A percentile compares a stretch with the other conserved stretches of the same genome.
phyloP scores from a whole-genome alignment of 306 rosid species.

The Dryas alaskensis region DNA sequence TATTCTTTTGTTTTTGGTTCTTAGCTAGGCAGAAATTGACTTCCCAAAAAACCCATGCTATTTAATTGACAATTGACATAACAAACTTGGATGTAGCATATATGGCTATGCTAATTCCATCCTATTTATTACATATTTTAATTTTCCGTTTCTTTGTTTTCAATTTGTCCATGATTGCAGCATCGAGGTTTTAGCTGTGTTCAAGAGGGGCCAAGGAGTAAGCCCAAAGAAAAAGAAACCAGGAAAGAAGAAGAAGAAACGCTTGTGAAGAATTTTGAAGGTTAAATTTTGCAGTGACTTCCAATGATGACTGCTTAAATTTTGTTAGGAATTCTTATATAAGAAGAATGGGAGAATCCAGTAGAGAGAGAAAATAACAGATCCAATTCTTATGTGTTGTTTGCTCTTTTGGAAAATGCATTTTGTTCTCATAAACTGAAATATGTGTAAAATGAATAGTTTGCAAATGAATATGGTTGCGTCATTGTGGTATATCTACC shows the following conservation, averaged over 20 bases:
- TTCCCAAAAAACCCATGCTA: not conserved
- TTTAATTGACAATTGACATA: not conserved
- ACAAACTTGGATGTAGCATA: not conserved
- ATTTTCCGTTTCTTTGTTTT: not conserved
- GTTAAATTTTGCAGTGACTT: not conserved
- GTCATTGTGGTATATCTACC: constrained; percentile 28
- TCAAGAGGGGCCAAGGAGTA: constrained; percentile 54
- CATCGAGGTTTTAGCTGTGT: constrained; percentile 78
- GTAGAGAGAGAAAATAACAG: constrained; percentile 8
- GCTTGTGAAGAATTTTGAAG: constrained; percentile 24
- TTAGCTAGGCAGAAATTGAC: not conserved
- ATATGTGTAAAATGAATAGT: constrained; percentile 37
- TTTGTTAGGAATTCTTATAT: constrained; percentile 1
- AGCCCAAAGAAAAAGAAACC: constrained; percentile 56
- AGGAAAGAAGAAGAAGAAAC: constrained; percentile 70
- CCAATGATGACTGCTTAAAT: not conserved
- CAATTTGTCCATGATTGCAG: constrained; percentile 41
- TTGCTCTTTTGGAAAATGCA: constrained; percentile 15
- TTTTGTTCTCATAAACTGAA: constrained; percentile 24
- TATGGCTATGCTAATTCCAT: not conserved
- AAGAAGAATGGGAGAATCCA: not conserved
- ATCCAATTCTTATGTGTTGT: constrained; percentile 19
- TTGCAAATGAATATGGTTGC: constrained; percentile 39
- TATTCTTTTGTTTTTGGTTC: not conserved
- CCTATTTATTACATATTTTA: not conserved